Conservation (phyloP, 2,329 filamentous ascomycete genomes). For the Clonostachys sp. region DNA sequence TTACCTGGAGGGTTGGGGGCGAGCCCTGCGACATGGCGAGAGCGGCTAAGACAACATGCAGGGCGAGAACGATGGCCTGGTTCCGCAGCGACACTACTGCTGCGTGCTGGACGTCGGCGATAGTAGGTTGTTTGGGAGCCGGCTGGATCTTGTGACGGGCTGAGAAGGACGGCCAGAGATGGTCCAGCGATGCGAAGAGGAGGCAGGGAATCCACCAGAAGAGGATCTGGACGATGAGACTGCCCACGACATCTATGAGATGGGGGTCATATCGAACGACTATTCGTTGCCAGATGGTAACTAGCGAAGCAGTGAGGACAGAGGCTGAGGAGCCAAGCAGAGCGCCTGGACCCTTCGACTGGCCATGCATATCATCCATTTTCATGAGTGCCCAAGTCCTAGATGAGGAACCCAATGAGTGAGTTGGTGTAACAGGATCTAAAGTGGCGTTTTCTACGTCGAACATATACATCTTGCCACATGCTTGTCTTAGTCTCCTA, state of each 20-base stretch:
- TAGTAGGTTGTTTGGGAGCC: constrained; percentile 40
- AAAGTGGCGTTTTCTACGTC: no score
- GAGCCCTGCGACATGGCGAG: constrained; percentile 5
- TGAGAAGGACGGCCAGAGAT: constrained; percentile 39
- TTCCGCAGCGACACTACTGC: constrained; percentile 38
- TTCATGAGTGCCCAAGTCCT: no score
- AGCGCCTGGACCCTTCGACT: no score
- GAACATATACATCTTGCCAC: no score
- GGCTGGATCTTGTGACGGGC: constrained; percentile 50
- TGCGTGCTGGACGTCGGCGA: constrained; percentile 36
- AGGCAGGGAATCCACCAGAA: constrained; percentile 40
- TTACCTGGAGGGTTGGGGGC: constrained; percentile 29
- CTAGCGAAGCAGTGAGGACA: background rate
- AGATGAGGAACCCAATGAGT: no score
- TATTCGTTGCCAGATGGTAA: constrained; percentile 11
- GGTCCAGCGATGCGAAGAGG: constrained; percentile 36
- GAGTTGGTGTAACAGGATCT: no score
- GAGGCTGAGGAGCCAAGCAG: no score
- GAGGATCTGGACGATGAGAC: constrained; percentile 29
- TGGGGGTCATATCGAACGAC: constrained; percentile 17
- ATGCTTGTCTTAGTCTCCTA: no score
- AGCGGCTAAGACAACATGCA: constrained; percentile 17
- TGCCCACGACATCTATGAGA: constrained; percentile 33
- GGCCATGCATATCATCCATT: no score
- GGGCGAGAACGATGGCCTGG: constrained; percentile 31